Conservation (phyloP, 257 asterid species). For the Avicennia marina region DNA sequence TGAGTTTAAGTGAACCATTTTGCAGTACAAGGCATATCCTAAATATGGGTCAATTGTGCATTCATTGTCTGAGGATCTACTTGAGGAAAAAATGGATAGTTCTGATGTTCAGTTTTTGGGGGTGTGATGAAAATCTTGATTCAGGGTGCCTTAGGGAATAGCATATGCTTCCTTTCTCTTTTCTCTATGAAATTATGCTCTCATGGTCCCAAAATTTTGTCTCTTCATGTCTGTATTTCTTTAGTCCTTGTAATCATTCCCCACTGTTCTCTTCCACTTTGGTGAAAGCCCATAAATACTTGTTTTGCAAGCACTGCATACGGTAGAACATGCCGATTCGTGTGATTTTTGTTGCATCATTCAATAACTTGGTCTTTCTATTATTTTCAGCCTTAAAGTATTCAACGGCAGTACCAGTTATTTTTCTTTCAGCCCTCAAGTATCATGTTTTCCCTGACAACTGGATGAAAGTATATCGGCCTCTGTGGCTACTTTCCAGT, state of each 20-base stretch:
- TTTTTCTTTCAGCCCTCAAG: slow-evolving; percentile 89
- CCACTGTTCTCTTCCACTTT: neutral
- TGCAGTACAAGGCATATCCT: too few species aligned
- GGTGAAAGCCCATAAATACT: neutral
- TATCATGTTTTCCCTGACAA: slow-evolving; percentile 80
- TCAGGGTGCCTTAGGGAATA: slow-evolving; percentile 7
- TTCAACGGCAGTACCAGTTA: slow-evolving; percentile 93
- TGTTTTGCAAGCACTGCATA: neutral
- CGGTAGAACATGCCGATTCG: neutral
- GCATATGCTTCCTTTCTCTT: neutral
- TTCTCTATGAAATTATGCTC: slow-evolving; percentile 7
- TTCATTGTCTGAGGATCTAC: too few species aligned
- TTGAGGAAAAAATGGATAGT: too few species aligned
- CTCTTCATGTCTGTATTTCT: too few species aligned
- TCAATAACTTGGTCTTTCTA: slow-evolving; percentile 27
- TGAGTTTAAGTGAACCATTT: too few species aligned
- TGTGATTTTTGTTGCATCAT: slow-evolving; percentile 9
- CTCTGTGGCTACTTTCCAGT: slow-evolving; percentile 88
- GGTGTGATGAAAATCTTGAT: too few species aligned
- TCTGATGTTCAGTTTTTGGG: too few species aligned
- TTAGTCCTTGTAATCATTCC: neutral
- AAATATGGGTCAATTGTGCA: too few species aligned
- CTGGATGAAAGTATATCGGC: slow-evolving; percentile 75
- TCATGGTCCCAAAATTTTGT: too few species aligned
- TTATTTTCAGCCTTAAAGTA: slow-evolving; percentile 83